Evolutionary conservation across 1,284 basidiomycete genomes (phyloP).

Genomic region (Trichosporon sp.): DNA sequence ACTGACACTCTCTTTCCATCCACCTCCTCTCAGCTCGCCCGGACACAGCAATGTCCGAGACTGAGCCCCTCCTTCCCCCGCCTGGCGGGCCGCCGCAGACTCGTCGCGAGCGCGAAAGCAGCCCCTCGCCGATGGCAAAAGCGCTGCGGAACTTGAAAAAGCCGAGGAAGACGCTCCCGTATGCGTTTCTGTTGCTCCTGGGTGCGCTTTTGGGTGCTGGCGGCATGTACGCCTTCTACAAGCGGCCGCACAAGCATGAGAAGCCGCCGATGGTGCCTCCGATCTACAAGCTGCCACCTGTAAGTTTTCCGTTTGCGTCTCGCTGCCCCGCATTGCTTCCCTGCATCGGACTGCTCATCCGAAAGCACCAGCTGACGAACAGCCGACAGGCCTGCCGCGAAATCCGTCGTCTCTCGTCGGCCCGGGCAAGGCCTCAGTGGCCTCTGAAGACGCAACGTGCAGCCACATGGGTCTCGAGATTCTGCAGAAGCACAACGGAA

Average conservation of each 20-base stretch:
- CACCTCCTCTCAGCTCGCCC: not conserved
- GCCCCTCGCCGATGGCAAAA: not conserved
- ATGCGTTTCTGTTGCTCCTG: slow-evolving; percentile 7
- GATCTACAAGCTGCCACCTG: slow-evolving; percentile 15
- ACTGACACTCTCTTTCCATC: not conserved
- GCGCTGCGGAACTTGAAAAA: not conserved
- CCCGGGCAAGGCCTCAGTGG: slow-evolving; percentile 74
- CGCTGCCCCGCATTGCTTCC: not conserved
- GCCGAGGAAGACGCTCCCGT: not conserved
- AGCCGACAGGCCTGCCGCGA: slow-evolving; percentile 47
- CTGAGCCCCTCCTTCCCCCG: slow-evolving; percentile 12
- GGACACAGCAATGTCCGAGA: slow-evolving; percentile 5
- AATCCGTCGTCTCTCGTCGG: slow-evolving; percentile 71
- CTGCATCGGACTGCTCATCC: no score
- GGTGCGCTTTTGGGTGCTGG: slow-evolving; percentile 11
- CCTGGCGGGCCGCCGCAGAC: not conserved
- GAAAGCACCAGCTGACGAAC: slow-evolving; percentile 9
- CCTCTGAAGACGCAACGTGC: slow-evolving; percentile 75
- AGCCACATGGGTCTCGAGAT: slow-evolving; percentile 73
- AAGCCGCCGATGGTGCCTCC: slow-evolving; percentile 20
- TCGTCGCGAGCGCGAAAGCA: not conserved
- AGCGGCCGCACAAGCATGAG: not conserved
- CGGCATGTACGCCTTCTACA: slow-evolving; percentile 3
- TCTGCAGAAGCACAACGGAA: slow-evolving; percentile 69
- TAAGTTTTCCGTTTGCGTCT: slow-evolving; percentile 3